Base-by-base conservation (phyloP, 768 basidiomycete genomes). In the Agrocybe praecox region DNA sequence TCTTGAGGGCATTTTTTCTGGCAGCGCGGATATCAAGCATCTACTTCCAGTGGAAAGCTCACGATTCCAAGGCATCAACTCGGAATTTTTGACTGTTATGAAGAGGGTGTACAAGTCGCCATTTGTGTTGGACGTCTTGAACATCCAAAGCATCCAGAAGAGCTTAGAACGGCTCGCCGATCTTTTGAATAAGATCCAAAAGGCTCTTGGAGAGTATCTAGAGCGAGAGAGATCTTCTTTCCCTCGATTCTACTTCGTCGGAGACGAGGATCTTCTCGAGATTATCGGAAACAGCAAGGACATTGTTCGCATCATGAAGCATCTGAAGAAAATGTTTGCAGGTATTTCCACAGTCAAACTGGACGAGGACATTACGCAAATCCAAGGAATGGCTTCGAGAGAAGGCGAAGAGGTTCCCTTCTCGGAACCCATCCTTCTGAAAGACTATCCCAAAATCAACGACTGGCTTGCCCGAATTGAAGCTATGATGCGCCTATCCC, bases 251-350 rank as follows among this genome's bases (percentile, higher is more conserved):
- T 99, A 99, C 76, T 99, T 99, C 66, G 95, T 99, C 52, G 97
- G 97, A 65, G 97, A 99, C 73, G 97, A 99, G 69, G 97, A 99
- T 69, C 76, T 99, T 58, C 81, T 99, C 60, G 97, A 99, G 73
- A 99, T 99, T 65, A 98, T 99, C 61, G 97, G 97, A 61, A 99
- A 99, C 77, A 97, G 94, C 82, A 99, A 98, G 72, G 96, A 98
- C 67, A 97, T 98, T 63, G 74, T 94, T 44, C 90, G 97, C 36
- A 92, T 98, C 73, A 94, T 97, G 93, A 99, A 99, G 65, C 97
- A 98, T 76, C 81, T 99, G 57, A 98, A 98, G 80, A 99, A 99
- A 82, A 99, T 99, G 97, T 99, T 99, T 73, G 97, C 97, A 19
- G 97, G 97, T 23, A 89, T 99, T 36, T 89, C 94, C 1, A 95